A percentile compares a stretch with the other conserved stretches of the same genome.
phyloP scores from a whole-genome alignment of 352 stramenopile genomes.

The Phytopythium montanum region DNA sequence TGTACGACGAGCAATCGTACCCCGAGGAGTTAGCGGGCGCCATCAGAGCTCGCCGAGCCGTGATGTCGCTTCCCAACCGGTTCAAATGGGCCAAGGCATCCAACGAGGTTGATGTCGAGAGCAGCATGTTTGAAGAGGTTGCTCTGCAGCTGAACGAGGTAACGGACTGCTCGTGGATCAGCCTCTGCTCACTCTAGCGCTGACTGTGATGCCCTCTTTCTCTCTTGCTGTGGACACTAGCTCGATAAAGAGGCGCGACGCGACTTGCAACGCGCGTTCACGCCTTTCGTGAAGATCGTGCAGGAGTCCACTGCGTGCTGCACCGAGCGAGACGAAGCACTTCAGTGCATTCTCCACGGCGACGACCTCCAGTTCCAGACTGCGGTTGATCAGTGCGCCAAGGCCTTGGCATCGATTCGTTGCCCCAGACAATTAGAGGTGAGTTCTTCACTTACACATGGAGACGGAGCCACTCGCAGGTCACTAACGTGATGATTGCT shows the following conservation, averaged over 20 bases:
- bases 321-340: background rate
- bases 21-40: conserved; percentile 19
- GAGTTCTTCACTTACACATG: no score
- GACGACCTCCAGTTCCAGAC: conserved; percentile 18
- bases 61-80: conserved; percentile 22
- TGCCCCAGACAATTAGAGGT: background rate
- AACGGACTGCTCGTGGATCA: background rate
- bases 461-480: background rate
- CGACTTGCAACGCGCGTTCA: conserved; percentile 10
- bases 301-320: conserved; percentile 8
- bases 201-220: background rate
- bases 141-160: conserved; percentile 18
- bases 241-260: conserved; percentile 12
- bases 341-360: background rate
- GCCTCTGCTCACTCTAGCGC: background rate
- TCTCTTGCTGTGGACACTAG: conserved; percentile 9
- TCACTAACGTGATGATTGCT: background rate
- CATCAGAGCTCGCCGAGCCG: conserved; percentile 14
- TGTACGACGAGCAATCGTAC: conserved; percentile 13
- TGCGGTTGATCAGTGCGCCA: conserved; percentile 18
- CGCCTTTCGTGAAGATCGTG: conserved; percentile 8
- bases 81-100: conserved; percentile 33
- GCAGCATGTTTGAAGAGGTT: conserved; percentile 18
- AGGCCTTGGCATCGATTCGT: conserved; percentile 6
- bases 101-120: conserved; percentile 21